phyloP scores from a whole-genome alignment of 768 basidiomycete species.

The Auricularia cornea region DNA sequence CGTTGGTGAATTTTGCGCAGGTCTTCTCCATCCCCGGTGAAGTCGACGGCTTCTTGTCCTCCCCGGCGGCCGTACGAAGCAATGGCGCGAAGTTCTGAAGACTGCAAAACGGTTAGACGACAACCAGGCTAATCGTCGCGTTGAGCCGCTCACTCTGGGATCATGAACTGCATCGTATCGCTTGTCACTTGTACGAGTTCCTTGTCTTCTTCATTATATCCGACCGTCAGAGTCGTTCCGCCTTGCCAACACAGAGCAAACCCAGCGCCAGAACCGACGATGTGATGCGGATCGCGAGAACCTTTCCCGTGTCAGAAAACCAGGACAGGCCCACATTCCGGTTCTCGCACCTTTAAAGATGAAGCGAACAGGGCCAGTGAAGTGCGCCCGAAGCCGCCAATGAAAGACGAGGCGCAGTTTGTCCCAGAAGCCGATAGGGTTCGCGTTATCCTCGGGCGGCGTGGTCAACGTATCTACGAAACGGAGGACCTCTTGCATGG shows the following conservation, averaged over 20 bases:
- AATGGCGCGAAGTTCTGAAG: not conserved
- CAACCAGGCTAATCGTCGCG: not conserved
- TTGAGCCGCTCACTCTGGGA: constrained; percentile 61
- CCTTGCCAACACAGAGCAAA: constrained; percentile 83
- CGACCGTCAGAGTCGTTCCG: constrained; percentile 60
- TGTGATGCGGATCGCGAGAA: constrained; percentile 68
- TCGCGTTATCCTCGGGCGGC: constrained; percentile 71
- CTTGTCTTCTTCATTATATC: constrained; percentile 55
- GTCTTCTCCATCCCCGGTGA: constrained; percentile 39
- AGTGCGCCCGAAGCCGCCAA: constrained; percentile 64
- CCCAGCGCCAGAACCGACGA: constrained; percentile 68
- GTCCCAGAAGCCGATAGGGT: constrained; percentile 89
- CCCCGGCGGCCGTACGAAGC: too few relatives aligned
- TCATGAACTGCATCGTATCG: constrained; percentile 70
- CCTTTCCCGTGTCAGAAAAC: constrained; percentile 37
- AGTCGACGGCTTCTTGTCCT: too few relatives aligned
- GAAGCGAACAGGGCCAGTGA: constrained; percentile 62
- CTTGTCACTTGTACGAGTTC: constrained; percentile 81
- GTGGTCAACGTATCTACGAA: constrained; percentile 75
- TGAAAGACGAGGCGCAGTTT: constrained; percentile 81
- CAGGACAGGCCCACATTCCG: not conserved
- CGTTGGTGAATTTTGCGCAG: constrained; percentile 75
- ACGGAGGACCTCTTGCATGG: constrained; percentile 78
- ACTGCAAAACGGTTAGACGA: not conserved
- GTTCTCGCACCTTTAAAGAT: constrained; percentile 70